Evolutionary conservation across 225 moss, liverwort and hornwort species (phyloP), one percentile per base, ranked within the genome.

Genomic region (Physcomitrium patens): DNA sequence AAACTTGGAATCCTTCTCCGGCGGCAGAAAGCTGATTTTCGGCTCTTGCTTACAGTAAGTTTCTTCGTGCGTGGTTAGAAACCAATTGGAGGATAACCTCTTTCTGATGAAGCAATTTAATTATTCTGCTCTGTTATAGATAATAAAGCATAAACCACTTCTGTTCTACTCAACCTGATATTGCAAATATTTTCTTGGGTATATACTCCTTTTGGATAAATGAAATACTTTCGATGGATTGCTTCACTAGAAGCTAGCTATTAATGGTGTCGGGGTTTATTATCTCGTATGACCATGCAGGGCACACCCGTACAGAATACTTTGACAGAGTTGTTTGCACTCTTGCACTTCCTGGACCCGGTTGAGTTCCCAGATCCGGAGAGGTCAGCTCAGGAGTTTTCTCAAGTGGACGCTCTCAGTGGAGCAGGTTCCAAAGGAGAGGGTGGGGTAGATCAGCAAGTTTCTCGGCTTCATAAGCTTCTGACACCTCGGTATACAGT

Each of bases 261-360:
- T 53, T 37, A 62, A 61, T 76, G 19, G 49, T 69, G 23, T 16
- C 37, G 76, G 46, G 28, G 43, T 73, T 72, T 42, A 58, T 76
- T 57, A 17, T 65, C 43, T 23, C 75, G 60, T 67, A 45, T 57
- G 73, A 74, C 41, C 46, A 56, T 82, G 82, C 91, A 96, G 96
- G 93, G 91, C 69, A 90, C 89, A 68, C 96, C 96, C 37, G 84
- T 96, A 62, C 90, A 93, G 59, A 93, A 96, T 77, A 91, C 89
- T n/a, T 67, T 91, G 75, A 79, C 86, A 67, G 93, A 93, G 81
- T 83, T 96, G 17, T 91, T 89, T 83, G 78, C 91, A 58, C 83
- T 96, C 13, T 82, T 93, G 58, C 91, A 93, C 67, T 96, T 96
- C 63, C 80, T 96, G 79, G 96, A 93, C 75, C 91, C 93, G 41